Evolutionary conservation across 257 asterid genomes (phyloP), one percentile per base, ranked within the genome.

Genomic region (Ballota nigra): DNA sequence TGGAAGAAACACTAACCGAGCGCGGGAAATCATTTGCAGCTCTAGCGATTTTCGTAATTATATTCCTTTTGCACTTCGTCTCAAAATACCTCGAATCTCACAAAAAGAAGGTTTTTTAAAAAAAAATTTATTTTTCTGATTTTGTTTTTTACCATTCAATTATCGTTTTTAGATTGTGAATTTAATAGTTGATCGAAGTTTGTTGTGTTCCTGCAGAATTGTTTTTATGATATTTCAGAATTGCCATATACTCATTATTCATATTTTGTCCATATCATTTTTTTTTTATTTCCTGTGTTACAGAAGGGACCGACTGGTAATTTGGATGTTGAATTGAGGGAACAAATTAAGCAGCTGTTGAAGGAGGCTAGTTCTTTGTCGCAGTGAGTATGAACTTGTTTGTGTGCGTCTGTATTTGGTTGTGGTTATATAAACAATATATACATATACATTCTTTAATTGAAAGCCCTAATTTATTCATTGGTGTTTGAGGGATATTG

Each of bases 311-410:
- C 83, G 26, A 72, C 15, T 53, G 81, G 71, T 62, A 75, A 72
- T 1, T 67, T 64, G 75, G 92, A 55, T n/a, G n/a, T n/a, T n/a
- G n/a, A n/a, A n/a, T n/a, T n/a, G n/a, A n/a, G n/a, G n/a, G n/a
- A n/a, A n/a, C 96, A 91, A 81, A 91, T 91, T 66, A 87, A 81
- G 79, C 82, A 83, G 87, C 92, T 91, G 22, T 76, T 83, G 72
- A 89, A 83, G 87, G 98, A 93, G 77, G 96, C 96, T 51, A 82
- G 52, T 10, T 13, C 33, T 31, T 62, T 61, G 24, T 33, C 45
- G 56, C 92, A 87, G 98, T 92, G 72, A 85, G 96, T 83, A 41
- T 62, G 12, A 12, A 49, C 64, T 0, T 28, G 3, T 53, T 3
- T 53, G 15, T 19, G 26, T 52, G 26, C 8, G 8, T 55, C 6